phyloP scores from a whole-genome alignment of 2,329 filamentous ascomycete genomes.

The Diatrype stigma region DNA sequence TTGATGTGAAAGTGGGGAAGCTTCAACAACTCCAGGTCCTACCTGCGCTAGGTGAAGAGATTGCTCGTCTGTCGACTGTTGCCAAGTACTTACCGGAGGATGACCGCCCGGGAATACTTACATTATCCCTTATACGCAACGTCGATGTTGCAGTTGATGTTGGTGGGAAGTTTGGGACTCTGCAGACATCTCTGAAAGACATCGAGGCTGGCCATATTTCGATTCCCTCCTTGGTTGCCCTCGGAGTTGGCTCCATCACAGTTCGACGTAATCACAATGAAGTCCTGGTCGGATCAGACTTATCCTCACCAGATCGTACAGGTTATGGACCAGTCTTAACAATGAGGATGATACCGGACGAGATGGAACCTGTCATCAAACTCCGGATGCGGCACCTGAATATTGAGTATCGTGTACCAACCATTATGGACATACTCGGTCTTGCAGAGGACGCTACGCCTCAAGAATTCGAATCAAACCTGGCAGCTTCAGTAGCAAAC shows the following conservation, averaged over 20 bases:
- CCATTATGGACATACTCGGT: conserved; percentile 73
- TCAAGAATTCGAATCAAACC: conserved; percentile 69
- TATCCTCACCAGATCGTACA: conserved; percentile 24
- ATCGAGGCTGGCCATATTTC: conserved; percentile 77
- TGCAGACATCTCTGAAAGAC: conserved; percentile 55
- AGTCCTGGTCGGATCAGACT: conserved; percentile 60
- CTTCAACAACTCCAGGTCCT: conserved; percentile 64
- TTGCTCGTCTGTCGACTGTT: conserved; percentile 78
- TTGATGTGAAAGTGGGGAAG: conserved; percentile 60
- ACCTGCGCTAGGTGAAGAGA: conserved; percentile 68
- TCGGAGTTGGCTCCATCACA: conserved; percentile 63
- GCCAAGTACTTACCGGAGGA: conserved; percentile 95
- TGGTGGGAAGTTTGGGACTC: conserved; percentile 63
- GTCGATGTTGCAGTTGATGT: conserved; percentile 59
- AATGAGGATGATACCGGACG: conserved; percentile 86
- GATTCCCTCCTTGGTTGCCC: conserved; percentile 74
- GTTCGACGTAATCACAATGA: conserved; percentile 64
- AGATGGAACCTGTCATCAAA: conserved; percentile 88
- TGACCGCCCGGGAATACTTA: conserved; percentile 83
- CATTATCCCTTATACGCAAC: conserved; percentile 63
- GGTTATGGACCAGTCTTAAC: conserved; percentile 60
- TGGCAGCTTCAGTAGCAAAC: conserved; percentile 77
- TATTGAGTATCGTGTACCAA: conserved; percentile 84
- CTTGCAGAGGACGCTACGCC: conserved; percentile 62
- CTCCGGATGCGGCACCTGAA: conserved; percentile 80